Percentiles rank a stretch among this genome's conserved stretches.
These are phyloP conservation scores for Arctium minus DNA, from an alignment of 129 eudicot species.

Conservation along the genomic window DNA sequence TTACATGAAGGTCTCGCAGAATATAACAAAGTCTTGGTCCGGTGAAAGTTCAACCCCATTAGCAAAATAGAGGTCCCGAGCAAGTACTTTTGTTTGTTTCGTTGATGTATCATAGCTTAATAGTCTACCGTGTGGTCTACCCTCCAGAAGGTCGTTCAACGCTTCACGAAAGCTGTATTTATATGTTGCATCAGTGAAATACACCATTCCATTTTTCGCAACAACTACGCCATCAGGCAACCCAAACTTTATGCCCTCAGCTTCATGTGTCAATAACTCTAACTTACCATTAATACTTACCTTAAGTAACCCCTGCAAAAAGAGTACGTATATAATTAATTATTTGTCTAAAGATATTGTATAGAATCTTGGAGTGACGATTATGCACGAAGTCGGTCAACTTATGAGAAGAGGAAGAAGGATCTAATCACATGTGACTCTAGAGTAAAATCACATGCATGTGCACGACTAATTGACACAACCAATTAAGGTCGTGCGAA, in stretches of 20 bases:
- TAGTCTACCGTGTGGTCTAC: slow-evolving; percentile 69
- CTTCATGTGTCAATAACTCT: slow-evolving; percentile 19
- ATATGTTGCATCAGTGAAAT: slow-evolving; percentile 16
- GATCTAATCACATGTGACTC: too few species aligned
- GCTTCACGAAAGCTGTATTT: not conserved
- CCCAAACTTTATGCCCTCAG: slow-evolving; percentile 15
- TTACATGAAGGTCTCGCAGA: slow-evolving; percentile 74
- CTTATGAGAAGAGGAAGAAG: too few species aligned
- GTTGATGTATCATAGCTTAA: slow-evolving; percentile 69
- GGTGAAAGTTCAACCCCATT: slow-evolving; percentile 73
- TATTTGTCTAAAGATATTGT: too few species aligned
- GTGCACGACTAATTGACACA: too few species aligned
- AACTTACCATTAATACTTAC: slow-evolving; percentile 9
- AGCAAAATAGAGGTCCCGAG: slow-evolving; percentile 63
- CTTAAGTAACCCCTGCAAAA: slow-evolving; percentile 24
- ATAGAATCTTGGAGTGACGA: too few species aligned
- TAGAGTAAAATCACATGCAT: too few species aligned
- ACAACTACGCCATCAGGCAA: slow-evolving; percentile 18
- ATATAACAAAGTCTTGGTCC: slow-evolving; percentile 58
- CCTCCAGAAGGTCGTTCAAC: not conserved
- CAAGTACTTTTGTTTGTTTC: slow-evolving; percentile 47
- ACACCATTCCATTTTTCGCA: slow-evolving; percentile 19
- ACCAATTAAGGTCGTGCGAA: too few species aligned
- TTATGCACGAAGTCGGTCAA: too few species aligned
- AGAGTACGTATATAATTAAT: not conserved